Conservation (phyloP, 1,284 basidiomycete species). For the Ganoderma boninense region DNA sequence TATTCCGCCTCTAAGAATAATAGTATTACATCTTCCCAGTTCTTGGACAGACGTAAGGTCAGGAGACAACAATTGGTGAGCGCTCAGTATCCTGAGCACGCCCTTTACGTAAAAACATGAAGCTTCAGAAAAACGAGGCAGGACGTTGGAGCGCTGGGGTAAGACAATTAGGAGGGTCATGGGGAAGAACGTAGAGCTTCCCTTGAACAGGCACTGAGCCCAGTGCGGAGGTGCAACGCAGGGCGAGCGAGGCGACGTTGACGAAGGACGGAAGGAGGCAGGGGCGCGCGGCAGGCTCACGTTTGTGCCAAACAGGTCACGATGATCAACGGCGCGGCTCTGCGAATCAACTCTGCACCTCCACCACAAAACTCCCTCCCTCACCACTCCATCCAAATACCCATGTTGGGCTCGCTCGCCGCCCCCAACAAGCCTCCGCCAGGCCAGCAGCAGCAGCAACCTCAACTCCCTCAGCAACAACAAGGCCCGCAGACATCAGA, state of each 20-base stretch:
- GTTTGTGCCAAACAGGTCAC: conserved; percentile 39
- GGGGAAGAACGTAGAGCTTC: neutral
- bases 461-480: conserved; percentile 58
- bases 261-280: conserved; percentile 11
- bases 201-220: neutral
- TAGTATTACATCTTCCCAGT: neutral
- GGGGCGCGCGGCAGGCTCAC: conserved; percentile 15
- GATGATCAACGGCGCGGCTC: conserved; percentile 41
- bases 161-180: conserved; percentile 10
- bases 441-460: conserved; percentile 47
- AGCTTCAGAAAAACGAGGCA: conserved; percentile 35
- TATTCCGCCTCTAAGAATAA: neutral
- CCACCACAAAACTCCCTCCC: conserved; percentile 40
- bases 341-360: conserved; percentile 40
- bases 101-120: conserved; percentile 35
- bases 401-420: conserved; percentile 77
- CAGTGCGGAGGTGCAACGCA: conserved; percentile 15
- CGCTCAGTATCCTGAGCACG: neutral
- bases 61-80: neutral
- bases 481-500: conserved; percentile 63
- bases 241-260: conserved; percentile 16
- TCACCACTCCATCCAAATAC: conserved; percentile 54
- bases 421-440: conserved; percentile 44
- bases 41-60: neutral
- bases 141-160: conserved; percentile 22